Percentiles rank a stretch among this genome's conserved stretches.
These are phyloP conservation scores for Dendrobium catenatum DNA, from an alignment of 106 monocot species.

Conservation along the genomic window DNA sequence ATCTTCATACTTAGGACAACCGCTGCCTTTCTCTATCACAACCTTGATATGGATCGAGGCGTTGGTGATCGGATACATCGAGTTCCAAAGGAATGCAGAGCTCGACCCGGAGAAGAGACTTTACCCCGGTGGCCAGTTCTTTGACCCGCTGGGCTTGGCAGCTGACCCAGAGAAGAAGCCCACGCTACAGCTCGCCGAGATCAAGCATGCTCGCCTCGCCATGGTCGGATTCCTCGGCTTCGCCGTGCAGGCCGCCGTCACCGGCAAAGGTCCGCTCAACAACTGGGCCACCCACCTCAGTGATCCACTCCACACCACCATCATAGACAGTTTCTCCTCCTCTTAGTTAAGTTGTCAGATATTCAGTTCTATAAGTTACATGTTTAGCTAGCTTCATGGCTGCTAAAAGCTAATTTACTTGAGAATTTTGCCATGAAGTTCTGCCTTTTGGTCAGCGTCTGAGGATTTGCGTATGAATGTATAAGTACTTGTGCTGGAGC, in stretches of 20 bases:
- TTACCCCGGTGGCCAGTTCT: constrained; percentile 86
- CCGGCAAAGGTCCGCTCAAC: constrained; percentile 93
- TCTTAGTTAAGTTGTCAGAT: constrained; percentile 16
- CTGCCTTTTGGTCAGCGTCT: too few species aligned
- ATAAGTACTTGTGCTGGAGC: not conserved
- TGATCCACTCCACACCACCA: constrained; percentile 99
- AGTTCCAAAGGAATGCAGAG: constrained; percentile 97
- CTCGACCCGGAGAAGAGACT: constrained; percentile 87
- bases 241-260: constrained; percentile 87
- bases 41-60: constrained; percentile 91
- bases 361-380: not conserved
- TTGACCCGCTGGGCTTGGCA: constrained; percentile 86
- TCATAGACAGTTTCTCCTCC: constrained; percentile 80
- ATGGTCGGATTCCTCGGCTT: constrained; percentile 92
- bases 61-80: constrained; percentile 93
- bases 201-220: constrained; percentile 97
- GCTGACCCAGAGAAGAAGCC: constrained; percentile 90
- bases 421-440: not conserved
- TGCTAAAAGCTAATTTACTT: not conserved
- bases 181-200: constrained; percentile 78
- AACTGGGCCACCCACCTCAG: constrained; percentile 98
- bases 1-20: constrained; percentile 82
- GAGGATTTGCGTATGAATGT: too few species aligned
- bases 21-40: constrained; percentile 82
- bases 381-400: not conserved